Evolutionary conservation across 2,329 filamentous ascomycete species (phyloP).

Genomic region (Phialophora expanda): DNA sequence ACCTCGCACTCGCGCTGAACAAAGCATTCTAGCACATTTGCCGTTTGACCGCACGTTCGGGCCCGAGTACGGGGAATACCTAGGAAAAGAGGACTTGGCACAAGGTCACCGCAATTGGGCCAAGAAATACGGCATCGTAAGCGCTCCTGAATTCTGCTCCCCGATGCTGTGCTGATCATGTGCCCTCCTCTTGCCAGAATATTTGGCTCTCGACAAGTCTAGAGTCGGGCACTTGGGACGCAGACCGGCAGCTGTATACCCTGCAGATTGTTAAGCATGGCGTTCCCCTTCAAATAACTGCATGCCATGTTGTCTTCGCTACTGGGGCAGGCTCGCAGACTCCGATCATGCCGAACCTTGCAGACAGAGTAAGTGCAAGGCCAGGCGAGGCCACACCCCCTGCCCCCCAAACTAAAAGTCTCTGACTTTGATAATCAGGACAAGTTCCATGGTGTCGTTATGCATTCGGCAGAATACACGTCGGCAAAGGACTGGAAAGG

Average conservation of each 20-base stretch:
- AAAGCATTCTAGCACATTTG: constrained; percentile 43
- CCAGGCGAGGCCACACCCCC: constrained; percentile 5
- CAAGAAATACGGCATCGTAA: constrained; percentile 15
- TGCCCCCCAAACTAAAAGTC: not conserved
- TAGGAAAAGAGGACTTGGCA: constrained; percentile 39
- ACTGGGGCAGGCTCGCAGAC: not conserved
- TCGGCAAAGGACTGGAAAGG: constrained; percentile 45
- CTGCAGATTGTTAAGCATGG: not conserved
- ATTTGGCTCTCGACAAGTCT: constrained; percentile 1
- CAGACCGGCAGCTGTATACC: not conserved
- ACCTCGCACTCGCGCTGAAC: constrained; percentile 36
- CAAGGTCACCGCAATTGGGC: constrained; percentile 30
- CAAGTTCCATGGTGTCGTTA: constrained; percentile 46
- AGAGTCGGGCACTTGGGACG: not conserved
- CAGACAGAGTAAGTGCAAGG: not conserved
- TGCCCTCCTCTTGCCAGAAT: not conserved
- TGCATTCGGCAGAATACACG: constrained; percentile 46
- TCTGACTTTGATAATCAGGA: constrained; percentile 24
- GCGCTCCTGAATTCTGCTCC: not conserved
- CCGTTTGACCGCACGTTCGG: constrained; percentile 41
- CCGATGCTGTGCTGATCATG: not conserved
- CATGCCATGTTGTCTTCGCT: not conserved
- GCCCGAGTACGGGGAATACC: constrained; percentile 34
- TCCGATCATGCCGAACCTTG: not conserved
- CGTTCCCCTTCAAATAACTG: not conserved